phyloP scores from a whole-genome alignment of 164 flowering plant species.

The Nymphaea thermarum region DNA sequence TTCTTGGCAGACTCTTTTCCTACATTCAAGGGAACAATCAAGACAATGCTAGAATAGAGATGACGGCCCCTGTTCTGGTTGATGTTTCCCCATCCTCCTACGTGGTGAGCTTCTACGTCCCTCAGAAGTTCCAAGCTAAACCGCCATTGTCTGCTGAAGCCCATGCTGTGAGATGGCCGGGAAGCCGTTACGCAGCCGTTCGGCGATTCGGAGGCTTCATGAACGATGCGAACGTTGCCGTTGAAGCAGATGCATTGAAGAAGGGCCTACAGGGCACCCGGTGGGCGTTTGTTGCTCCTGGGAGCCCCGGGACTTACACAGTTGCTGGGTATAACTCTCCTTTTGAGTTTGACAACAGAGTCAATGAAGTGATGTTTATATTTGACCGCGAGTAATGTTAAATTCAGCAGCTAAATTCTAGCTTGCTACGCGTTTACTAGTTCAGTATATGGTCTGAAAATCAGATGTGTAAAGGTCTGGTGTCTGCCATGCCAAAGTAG shows the following conservation, averaged over 20 bases:
- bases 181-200: constrained; percentile 8
- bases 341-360: constrained; percentile 10
- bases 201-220: constrained; percentile 15
- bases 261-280: constrained; percentile 10
- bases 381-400: neutral
- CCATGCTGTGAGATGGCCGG: constrained; percentile 9
- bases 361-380: constrained; percentile 16
- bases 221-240: constrained; percentile 10
- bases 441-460: too few relatives aligned
- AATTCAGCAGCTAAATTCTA: too few relatives aligned
- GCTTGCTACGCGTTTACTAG: too few relatives aligned
- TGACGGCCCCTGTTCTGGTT: constrained; percentile 16
- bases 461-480: too few relatives aligned
- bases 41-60: constrained; percentile 6
- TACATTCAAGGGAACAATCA: constrained; percentile 18
- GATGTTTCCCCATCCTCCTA: constrained; percentile 8
- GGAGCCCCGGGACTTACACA: constrained; percentile 1
- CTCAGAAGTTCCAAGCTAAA: constrained; percentile 9
- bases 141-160: constrained; percentile 9
- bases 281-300: constrained; percentile 6
- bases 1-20: constrained; percentile 7
- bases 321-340: constrained; percentile 18
- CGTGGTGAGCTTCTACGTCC: constrained; percentile 13
- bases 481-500: too few relatives aligned
- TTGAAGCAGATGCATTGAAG: constrained; percentile 10